Evolutionary conservation across 495 filamentous ascomycete species (phyloP), one percentile per base, ranked within the genome.

Genomic region (Lindgomyces ingoldianus): DNA sequence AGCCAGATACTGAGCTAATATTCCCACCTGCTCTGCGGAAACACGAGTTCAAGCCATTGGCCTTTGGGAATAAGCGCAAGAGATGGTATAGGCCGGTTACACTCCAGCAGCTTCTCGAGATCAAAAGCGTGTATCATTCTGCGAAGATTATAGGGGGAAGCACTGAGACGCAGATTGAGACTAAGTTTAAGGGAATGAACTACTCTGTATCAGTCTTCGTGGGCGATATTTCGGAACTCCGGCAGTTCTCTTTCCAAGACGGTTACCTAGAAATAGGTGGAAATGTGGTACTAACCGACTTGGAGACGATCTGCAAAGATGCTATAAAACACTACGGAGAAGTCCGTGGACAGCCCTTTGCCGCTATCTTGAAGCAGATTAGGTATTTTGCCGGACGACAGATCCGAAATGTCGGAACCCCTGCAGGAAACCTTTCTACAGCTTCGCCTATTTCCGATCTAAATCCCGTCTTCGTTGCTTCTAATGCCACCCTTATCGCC

Each of bases 131-230:
- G 0, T 87, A 92, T 63, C 94, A 93, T 0, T 85, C 86, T 4
- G 90, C 93, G 1, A 98, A 98, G 76, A 82, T 98, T 60, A 96
- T 98, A 62, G 93, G 93, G 25, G 94, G 94, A 44, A 96, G 91
- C 73, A 96, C 91, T 3, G 94, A 98, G 76, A 98, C 93, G 0
- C 94, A 97, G 74, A 97, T 98, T 55, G 94, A 98, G 75, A 88
- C 96, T 76, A 97, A 96, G 73, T 98, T 98, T 82, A 98, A 98
- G 79, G 91, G 85, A 1, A 86, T 95, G 84, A 85, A 91, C 68
- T 98, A 96, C 73, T 84, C 85, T 11, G 85, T 88, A 4, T 97
- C 91, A 0, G 93, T 98, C 0, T 98, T 89, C 72, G 86, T 98
- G 14, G 92, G 92, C 25, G 94, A 98, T 71, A 96, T 98, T 65